phyloP scores from a whole-genome alignment of 2,329 filamentous ascomycete genomes.

The Penicillium frequentans region DNA sequence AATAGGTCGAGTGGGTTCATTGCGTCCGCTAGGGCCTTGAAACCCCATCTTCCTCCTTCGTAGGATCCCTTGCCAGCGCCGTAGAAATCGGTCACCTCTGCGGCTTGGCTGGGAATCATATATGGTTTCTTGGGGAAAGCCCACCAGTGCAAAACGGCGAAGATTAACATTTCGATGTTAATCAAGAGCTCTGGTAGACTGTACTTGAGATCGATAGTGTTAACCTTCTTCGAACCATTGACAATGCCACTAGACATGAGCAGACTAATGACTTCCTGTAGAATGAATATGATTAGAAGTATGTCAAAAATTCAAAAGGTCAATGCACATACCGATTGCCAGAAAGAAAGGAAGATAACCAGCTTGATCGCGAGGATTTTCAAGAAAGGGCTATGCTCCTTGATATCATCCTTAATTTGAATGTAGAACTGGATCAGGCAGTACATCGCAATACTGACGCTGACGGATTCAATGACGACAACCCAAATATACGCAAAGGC shows the following conservation, averaged over 20 bases:
- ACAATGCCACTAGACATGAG: constrained; percentile 64
- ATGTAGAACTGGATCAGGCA: constrained; percentile 85
- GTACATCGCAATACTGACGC: constrained; percentile 83
- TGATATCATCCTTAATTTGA: constrained; percentile 69
- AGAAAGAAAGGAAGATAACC: constrained; percentile 88
- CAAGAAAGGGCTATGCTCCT: constrained; percentile 69
- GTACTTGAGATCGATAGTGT: constrained; percentile 74
- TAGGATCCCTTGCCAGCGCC: constrained; percentile 54
- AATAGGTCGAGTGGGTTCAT: constrained; percentile 81
- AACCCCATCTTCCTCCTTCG: constrained; percentile 63
- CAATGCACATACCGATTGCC: constrained; percentile 62
- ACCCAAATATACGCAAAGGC: constrained; percentile 82
- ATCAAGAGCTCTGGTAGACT: constrained; percentile 76
- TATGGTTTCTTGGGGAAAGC: constrained; percentile 80
- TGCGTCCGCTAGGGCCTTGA: constrained; percentile 67
- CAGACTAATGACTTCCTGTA: constrained; percentile 58
- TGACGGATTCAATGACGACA: constrained; percentile 66
- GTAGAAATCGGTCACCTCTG: constrained; percentile 45
- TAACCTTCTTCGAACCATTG: constrained; percentile 61
- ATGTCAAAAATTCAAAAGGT: background rate
- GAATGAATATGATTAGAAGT: background rate
- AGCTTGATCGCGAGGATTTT: constrained; percentile 87
- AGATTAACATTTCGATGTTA: constrained; percentile 82
- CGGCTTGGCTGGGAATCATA: constrained; percentile 45
- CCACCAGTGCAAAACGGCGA: constrained; percentile 75